Evolutionary conservation across 768 basidiomycete species (phyloP), one percentile per base, ranked within the genome.

Genomic region (Lactarius sp.): DNA sequence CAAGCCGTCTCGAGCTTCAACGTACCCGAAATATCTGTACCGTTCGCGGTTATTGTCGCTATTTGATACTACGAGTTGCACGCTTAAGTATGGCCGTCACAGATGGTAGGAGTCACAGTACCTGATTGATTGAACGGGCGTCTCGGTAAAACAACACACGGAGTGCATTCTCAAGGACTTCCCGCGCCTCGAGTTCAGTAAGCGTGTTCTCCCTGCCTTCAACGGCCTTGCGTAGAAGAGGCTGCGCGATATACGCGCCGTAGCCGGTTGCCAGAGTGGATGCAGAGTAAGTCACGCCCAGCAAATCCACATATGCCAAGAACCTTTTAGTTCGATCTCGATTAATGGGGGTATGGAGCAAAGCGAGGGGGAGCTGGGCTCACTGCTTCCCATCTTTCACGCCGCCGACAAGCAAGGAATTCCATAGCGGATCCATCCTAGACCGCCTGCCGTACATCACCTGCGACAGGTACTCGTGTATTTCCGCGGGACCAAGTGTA

Each of bases 121-220:
- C 95, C 85, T 98, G 97, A 82, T 98, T 90, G 74, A 95, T 78
- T 78, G 91, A 93, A 69, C 96, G 82, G 6, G 96, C 96, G 70
- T 99, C 97, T 50, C 97, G 85, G 77, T 99, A 99, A 77, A 88
- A 98, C 53, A 99, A 81, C 16, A 98, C 94, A 68, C 86, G 85
- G 87, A 99, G 92, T 72, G 89, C 86, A 55, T 90, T 84, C 70
- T 90, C 84, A 58, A 99, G 72, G 63, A 98, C 88, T 70, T 81
- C 77, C 31, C 81, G 78, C 16, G 93, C 97, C 61, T 94, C 84
- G 44, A 86, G 87, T 70, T 90, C 88, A 2, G 88, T 88, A 60
- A 98, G 75, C 1, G 75, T 77, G 54, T 89, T 81, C 69, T 92
- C 88, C 27, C 81, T 78, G 3, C 87, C 89, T 75, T 99, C 95